Evolutionary conservation across 805 yeast genomes (phyloP), one percentile per base, ranked within the genome.

Genomic region (Lachancea quebecensis): DNA sequence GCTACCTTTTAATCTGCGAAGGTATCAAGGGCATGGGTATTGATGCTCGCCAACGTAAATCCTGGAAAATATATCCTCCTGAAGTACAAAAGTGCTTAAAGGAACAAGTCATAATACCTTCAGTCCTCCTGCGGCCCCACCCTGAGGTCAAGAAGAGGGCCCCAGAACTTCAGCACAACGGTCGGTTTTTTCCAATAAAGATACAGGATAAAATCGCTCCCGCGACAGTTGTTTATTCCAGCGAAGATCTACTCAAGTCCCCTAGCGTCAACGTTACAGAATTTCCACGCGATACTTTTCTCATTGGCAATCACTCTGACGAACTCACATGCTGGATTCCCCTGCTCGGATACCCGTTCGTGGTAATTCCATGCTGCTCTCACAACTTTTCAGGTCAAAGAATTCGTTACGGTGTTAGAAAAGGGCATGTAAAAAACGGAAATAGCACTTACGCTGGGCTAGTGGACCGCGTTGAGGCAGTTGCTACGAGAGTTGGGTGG

Each of bases 241-340:
- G 66, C 41, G 63, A 59, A 30, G 66, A 62, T 40, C 49, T 85
- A 28, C 59, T 81, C 14, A 63, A 70, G 32, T 78, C 85, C 16
- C 73, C 67, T 47, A 73, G 67, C 41, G 79, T 78, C 12, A 79
- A 83, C 46, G 73, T 79, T 2, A 80, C 82, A 1, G 83, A 81
- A 41, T 85, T 83, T 50, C 81, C 87, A 0, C 60, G 68, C 17
- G 75, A 82, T 53, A 82, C 95, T 0, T 91, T 91, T 56, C 65
- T 90, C 31, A 89, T 91, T 38, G 98, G 98, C 1, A 91, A 91
- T 60, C 98, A 91, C 59, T 85, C 95, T 1, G 98, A 91, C 62
- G 98, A 91, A 60, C 72, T 91, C 46, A 90, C 97, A 0, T 85
- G 95, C 53, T 91, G 98, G 97, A 81, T 91, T 32, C 98, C 98